A percentile compares a stretch with the other conserved stretches of the same genome.
Evolutionary conservation across 2,329 filamentous ascomycete genomes (phyloP).

Genomic region (Exophiala alcalophila): DNA sequence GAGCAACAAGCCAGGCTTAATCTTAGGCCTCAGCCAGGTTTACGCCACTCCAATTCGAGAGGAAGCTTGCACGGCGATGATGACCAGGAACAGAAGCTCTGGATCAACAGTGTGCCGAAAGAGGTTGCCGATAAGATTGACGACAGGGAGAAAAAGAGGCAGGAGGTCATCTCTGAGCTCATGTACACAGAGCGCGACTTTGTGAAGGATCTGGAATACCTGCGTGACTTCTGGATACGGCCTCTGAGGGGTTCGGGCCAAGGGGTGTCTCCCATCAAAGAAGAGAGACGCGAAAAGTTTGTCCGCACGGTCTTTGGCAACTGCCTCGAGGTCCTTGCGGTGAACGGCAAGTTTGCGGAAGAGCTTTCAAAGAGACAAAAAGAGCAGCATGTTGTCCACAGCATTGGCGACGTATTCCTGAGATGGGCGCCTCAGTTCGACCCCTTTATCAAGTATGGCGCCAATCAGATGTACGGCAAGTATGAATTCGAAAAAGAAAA

Average conservation of each 20-base stretch:
- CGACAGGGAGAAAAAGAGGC: conserved; percentile 92
- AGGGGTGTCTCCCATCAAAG: conserved; percentile 76
- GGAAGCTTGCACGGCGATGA: conserved; percentile 80
- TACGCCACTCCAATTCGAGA: conserved; percentile 69
- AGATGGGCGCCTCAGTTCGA: conserved; percentile 90
- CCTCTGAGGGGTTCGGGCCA: conserved; percentile 70
- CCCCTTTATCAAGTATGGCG: conserved; percentile 94
- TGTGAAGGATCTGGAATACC: conserved; percentile 96
- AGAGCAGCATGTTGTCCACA: conserved; percentile 80
- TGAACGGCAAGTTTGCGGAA: conserved; percentile 85
- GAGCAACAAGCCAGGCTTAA: conserved; percentile 95
- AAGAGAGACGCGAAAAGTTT: conserved; percentile 81
- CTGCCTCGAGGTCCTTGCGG: conserved; percentile 87
- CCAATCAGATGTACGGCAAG: conserved; percentile 93
- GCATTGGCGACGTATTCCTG: conserved; percentile 89
- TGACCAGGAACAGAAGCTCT: conserved; percentile 93
- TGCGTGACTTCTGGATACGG: conserved; percentile 97
- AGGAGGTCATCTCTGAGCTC: conserved; percentile 96
- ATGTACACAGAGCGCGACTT: conserved; percentile 99
- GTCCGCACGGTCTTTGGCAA: conserved; percentile 95
- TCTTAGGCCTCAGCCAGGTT: conserved; percentile 83
- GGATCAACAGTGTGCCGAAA: conserved; percentile 98
- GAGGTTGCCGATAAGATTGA: conserved; percentile 86
- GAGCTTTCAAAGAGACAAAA: conserved; percentile 88
- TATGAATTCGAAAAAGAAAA: conserved; percentile 98